Conservation (phyloP, 1,139 yeast species). For the Pneumocystis oryctolagi region DNA sequence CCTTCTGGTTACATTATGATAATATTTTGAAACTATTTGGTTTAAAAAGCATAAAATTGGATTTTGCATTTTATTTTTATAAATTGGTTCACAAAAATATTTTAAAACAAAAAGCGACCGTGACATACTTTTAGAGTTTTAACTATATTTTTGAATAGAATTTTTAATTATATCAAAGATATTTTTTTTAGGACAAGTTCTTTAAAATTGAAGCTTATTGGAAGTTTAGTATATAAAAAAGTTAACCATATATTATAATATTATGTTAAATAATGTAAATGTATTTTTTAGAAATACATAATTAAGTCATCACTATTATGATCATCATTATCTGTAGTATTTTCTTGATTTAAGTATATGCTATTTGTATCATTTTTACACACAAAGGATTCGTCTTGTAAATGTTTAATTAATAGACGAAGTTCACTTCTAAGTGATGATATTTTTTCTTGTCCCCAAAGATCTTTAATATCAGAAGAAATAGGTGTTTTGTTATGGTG, state of each 20-base stretch:
- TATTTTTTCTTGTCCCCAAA: constrained; percentile 15
- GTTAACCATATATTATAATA: background rate
- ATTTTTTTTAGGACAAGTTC: background rate
- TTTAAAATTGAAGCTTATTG: background rate
- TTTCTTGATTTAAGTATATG: background rate
- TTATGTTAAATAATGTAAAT: background rate
- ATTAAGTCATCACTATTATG: constrained; percentile 4
- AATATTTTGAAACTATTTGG: background rate
- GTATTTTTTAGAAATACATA: background rate
- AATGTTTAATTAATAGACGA: constrained; percentile 9
- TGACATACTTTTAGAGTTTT: background rate
- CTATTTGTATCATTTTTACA: background rate
- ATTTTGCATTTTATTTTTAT: background rate
- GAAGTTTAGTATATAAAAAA: background rate
- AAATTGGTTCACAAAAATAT: background rate
- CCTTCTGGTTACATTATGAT: background rate
- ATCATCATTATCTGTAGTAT: constrained; percentile 1
- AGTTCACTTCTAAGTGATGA: constrained; percentile 12
- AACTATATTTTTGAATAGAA: background rate
- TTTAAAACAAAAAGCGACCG: no score
- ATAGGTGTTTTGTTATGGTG: constrained; percentile 5
- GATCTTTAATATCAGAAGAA: constrained; percentile 10
- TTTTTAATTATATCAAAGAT: background rate
- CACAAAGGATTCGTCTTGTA: constrained; percentile 8
- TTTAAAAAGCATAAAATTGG: background rate